Evolutionary conservation across 371 early-diverging fungal species (phyloP).

Genomic region (Cokeromyces recurvatus): DNA sequence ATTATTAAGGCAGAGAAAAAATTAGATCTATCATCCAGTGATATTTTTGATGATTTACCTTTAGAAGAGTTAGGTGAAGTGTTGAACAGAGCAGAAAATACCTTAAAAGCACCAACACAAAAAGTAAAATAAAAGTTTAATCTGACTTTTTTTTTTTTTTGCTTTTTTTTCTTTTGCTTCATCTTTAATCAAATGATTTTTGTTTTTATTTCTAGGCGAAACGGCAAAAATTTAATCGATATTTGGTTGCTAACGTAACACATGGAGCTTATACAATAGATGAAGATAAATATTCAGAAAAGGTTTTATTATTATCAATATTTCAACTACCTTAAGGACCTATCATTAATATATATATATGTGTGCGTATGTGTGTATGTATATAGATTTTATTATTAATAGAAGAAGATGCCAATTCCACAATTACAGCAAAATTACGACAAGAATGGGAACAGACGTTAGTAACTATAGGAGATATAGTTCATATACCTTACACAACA

Average conservation of each 20-base stretch:
- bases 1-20: neutral
- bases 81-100: neutral
- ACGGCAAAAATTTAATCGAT: slow-evolving; percentile 7
- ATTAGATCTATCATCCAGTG: neutral
- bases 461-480: slow-evolving; percentile 43
- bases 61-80: slow-evolving; percentile 2
- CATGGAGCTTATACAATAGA: neutral
- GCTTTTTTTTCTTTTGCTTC: too few relatives aligned
- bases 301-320: too few relatives aligned
- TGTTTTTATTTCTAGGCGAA: neutral
- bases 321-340: too few relatives aligned
- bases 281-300: slow-evolving; percentile 8
- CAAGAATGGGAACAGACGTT: slow-evolving; percentile 42
- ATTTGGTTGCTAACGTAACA: slow-evolving; percentile 3
- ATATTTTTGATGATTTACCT: slow-evolving; percentile 11
- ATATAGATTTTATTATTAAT: slow-evolving; percentile 17
- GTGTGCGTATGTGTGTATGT: too few relatives aligned
- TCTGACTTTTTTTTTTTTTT: too few relatives aligned
- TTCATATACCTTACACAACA: slow-evolving; percentile 42
- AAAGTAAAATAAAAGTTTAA: too few relatives aligned
- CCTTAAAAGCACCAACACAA: too few relatives aligned
- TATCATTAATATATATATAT: neutral
- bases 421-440: slow-evolving; percentile 24
- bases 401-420: slow-evolving; percentile 12
- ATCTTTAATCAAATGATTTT: too few relatives aligned